phyloP scores from a whole-genome alignment of 2,329 filamentous ascomycete species.

The Hirsutella rhossiliensis region DNA sequence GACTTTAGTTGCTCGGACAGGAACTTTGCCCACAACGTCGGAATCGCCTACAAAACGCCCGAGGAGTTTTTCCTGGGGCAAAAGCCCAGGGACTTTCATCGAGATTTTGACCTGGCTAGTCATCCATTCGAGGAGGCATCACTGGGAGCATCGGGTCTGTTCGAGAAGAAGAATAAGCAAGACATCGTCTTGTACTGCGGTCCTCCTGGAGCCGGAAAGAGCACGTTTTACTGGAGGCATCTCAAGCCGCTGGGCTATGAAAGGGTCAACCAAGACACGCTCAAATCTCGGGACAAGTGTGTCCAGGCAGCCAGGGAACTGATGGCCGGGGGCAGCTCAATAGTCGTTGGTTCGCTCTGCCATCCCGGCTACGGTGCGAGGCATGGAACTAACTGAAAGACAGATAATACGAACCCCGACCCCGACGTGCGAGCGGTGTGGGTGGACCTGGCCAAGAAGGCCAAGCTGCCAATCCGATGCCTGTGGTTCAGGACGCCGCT shows the following conservation, averaged over 20 bases:
- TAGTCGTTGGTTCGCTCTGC: conserved; percentile 59
- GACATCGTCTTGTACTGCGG: conserved; percentile 83
- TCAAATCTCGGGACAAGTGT: conserved; percentile 63
- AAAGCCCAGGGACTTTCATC: conserved; percentile 48
- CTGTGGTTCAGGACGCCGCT: conserved; percentile 68
- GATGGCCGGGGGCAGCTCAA: conserved; percentile 52
- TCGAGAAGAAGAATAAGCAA: conserved; percentile 48
- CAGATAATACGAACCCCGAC: conserved; percentile 95
- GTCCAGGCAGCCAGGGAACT: conserved; percentile 59
- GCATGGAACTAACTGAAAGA: conserved; percentile 2
- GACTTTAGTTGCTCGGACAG: conserved; percentile 58
- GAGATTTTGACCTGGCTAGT: conserved; percentile 58
- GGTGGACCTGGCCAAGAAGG: conserved; percentile 60
- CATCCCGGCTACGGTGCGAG: conserved; percentile 1
- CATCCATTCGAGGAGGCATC: conserved; percentile 30
- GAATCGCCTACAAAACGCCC: conserved; percentile 70
- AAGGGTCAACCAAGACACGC: conserved; percentile 78
- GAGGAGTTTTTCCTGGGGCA: conserved; percentile 82
- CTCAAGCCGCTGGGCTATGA: conserved; percentile 69
- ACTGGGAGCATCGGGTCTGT: conserved; percentile 17
- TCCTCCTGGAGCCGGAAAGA: conserved; percentile 83
- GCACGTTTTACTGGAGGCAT: conserved; percentile 73
- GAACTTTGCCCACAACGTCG: conserved; percentile 77
- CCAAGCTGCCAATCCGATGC: conserved; percentile 67
- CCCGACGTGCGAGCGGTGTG: conserved; percentile 65